Evolutionary conservation across 2,329 filamentous ascomycete species (phyloP).

Genomic region (Scorias spongiosa): DNA sequence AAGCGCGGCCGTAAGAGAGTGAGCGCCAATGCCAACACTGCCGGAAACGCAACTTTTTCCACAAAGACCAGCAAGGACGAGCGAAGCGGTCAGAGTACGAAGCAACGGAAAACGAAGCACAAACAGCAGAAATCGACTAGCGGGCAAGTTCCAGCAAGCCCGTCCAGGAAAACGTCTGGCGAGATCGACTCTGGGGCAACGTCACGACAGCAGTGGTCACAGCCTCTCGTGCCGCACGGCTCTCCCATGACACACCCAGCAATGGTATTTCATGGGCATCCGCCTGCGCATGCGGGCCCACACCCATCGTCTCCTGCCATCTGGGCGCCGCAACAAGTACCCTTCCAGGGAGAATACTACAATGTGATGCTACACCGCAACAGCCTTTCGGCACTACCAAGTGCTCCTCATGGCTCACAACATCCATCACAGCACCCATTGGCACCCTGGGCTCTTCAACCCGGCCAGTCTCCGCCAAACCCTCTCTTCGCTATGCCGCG

Average conservation of each 20-base stretch:
- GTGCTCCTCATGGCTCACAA: not conserved
- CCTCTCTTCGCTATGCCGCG: slow-evolving; percentile 7
- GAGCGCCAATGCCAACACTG: too few relatives aligned
- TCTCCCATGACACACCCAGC: too few relatives aligned
- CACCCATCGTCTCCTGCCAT: not conserved
- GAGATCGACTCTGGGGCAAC: too few relatives aligned
- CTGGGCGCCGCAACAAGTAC: not conserved
- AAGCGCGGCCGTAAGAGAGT: not conserved
- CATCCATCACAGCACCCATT: not conserved
- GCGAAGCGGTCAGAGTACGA: slow-evolving; percentile 2
- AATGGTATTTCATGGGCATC: too few relatives aligned
- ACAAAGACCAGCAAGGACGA: slow-evolving; percentile 1
- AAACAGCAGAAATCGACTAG: not conserved
- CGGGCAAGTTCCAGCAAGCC: not conserved
- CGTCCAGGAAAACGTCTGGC: not conserved
- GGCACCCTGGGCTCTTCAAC: not conserved
- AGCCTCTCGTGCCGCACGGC: too few relatives aligned
- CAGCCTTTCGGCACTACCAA: slow-evolving; percentile 3
- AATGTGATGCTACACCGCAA: slow-evolving; percentile 4
- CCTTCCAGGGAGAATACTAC: slow-evolving; percentile 1
- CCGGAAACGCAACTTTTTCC: slow-evolving; percentile 1
- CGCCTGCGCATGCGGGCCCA: not conserved
- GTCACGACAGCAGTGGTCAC: too few relatives aligned
- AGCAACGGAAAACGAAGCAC: slow-evolving; percentile 1
- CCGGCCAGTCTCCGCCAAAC: slow-evolving; percentile 3